Evolutionary conservation across 805 yeast species (phyloP).

Genomic region (Sungouiozyma ichnusensis): DNA sequence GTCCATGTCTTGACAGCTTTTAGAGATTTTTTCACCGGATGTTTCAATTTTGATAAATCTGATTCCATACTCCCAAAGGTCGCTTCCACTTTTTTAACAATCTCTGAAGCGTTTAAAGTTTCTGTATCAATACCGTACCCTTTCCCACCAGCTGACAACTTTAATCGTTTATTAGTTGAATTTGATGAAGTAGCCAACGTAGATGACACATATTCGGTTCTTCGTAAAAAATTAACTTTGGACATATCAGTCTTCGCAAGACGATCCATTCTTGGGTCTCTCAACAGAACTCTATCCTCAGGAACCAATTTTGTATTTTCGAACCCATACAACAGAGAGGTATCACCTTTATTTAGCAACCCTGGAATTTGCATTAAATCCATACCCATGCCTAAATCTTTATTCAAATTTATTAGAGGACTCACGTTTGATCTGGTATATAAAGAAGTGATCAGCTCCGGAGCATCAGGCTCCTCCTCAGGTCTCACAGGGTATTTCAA

Average conservation of each 20-base stretch:
- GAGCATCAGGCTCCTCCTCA: constrained; percentile 37
- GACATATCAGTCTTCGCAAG: constrained; percentile 30
- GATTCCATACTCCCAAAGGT: constrained; percentile 52
- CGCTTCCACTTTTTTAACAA: constrained; percentile 46
- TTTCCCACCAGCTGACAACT: constrained; percentile 7
- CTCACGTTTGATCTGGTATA: constrained; percentile 67
- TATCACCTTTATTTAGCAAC: constrained; percentile 52
- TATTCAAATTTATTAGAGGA: constrained; percentile 48
- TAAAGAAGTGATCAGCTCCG: constrained; percentile 54
- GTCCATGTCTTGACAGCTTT: constrained; percentile 73
- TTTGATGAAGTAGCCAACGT: constrained; percentile 32
- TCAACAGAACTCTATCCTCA: constrained; percentile 62
- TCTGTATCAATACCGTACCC: constrained; percentile 17
- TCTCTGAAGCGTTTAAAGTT: constrained; percentile 19
- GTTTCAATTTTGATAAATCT: constrained; percentile 41
- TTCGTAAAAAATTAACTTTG: constrained; percentile 67
- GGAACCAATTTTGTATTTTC: constrained; percentile 51
- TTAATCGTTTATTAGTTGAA: constrained; percentile 3
- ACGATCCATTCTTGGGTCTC: constrained; percentile 57
- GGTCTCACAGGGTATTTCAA: constrained; percentile 39
- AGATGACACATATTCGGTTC: constrained; percentile 86
- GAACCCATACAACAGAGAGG: constrained; percentile 32
- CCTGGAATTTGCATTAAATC: constrained; percentile 61
- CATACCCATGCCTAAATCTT: constrained; percentile 64
- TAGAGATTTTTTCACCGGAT: constrained; percentile 67